A percentile compares a stretch with the other conserved stretches of the same genome.
These are phyloP conservation scores for Acanthamoeba royreba DNA, from an alignment of 208 protist genomes.

Conservation along the genomic window DNA sequence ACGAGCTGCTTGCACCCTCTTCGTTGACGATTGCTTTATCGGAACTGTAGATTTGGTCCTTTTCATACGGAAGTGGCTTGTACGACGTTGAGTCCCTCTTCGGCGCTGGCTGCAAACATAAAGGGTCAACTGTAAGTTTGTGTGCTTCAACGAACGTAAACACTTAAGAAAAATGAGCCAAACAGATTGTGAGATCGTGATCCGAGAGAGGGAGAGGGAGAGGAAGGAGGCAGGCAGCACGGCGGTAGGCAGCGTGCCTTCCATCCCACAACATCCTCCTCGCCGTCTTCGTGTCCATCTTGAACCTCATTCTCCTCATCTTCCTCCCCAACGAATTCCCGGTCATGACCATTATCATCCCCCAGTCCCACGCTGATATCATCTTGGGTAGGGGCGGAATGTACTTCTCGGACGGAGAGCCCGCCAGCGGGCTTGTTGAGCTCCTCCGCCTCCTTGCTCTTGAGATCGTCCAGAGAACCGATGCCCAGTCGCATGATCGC, in stretches of 20 bases:
- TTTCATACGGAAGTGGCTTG: background rate
- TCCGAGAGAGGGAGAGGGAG: background rate
- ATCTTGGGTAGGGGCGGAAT: background rate
- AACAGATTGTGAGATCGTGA: background rate
- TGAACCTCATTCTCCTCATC: background rate
- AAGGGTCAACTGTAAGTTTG: too few species aligned
- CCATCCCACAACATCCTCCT: background rate
- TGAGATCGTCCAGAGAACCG: background rate
- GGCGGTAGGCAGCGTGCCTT: too few species aligned
- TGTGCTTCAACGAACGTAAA: too few species aligned
- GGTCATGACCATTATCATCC: too few species aligned
- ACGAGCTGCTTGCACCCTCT: background rate
- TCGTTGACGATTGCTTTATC: background rate
- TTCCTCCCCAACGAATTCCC: too few species aligned
- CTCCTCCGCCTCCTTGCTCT: background rate
- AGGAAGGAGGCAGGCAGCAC: background rate
- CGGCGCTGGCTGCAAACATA: too few species aligned
- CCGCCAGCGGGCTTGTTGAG: background rate
- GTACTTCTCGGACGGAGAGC: background rate
- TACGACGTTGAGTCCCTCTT: background rate
- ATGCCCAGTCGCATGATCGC: background rate
- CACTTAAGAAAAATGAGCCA: too few species aligned
- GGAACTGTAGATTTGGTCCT: background rate
- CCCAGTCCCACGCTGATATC: too few species aligned
- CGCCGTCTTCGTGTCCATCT: background rate